Evolutionary conservation across 2,329 filamentous ascomycete genomes (phyloP), one percentile per base, ranked within the genome.

Genomic region (Ceratocystis albifundus): DNA sequence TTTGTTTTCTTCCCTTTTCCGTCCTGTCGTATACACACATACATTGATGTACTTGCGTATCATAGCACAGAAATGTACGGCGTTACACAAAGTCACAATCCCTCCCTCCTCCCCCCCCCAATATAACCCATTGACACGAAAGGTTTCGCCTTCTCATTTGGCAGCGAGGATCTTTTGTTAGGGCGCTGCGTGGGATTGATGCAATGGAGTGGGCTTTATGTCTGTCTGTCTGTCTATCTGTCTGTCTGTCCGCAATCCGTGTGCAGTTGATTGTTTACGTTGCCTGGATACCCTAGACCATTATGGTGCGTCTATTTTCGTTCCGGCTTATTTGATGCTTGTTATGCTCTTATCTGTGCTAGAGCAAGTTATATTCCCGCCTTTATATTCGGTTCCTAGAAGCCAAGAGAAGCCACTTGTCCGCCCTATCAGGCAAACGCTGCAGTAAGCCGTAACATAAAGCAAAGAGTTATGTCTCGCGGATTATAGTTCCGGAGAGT

Each of bases 401-500:
- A 28, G 25, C 53, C 53, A 57, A 57, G 22, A 28, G 25, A 30
- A 30, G 22, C 22, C 22, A 48, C n/a, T 20, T 62, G 61, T 28
- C 22, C 28, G 17, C 45, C 41, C 41, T 46, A 46, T 25, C 44
- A 30, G 17, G 61, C 32, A 46, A 62, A n/a, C 17, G 41, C 61
- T 30, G 61, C 61, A 46, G 41, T 22, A 62, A 28, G 41, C 36
- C 61, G 61, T 46, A 12, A 20, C 36, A 46, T 17, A 46, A 25
- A 17, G 25, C 22, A 46, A 22, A 46, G 61, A 62, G 36, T 8
- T 12, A 28, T 62, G 61, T 62, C 61, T 62, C 36, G 41, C 61
- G 61, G 61, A 62, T 46, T 45, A 48, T 25, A 46, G 32, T 46
- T 62, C 61, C 61, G 61, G 61, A 36, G 22, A 36, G 25, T 46